Base-by-base conservation (phyloP, 768 basidiomycete genomes). In the Tulasnella sp. region DNA sequence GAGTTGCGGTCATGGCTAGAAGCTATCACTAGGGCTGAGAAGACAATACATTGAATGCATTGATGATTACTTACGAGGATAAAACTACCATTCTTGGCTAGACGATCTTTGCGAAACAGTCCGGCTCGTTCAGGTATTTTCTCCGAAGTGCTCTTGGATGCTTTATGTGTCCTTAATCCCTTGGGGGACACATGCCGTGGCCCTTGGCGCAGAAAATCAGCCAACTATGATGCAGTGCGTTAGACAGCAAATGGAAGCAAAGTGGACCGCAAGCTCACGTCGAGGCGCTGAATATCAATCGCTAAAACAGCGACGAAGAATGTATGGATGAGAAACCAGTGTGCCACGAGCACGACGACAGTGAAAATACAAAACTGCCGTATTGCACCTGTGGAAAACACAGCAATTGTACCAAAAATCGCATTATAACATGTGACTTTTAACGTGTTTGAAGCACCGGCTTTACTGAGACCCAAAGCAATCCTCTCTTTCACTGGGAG, bases 321-420 rank as follows among this genome's bases (percentile, higher is more conserved):
- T 0, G 90, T 95, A 61, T 95, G 88, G 13, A 93, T 83, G 54
- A 98, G 73, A 68, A 92, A 93, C 90, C 90, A 98, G 63, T 98
- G 92, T 13, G 90, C 91, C 27, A 96, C 83, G 19, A 96, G 73
- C 9, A 96, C 89, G 20, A 96, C 89, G 37, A 90, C 81, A 0
- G 90, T 89, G 62, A 98, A 96, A 3, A 79, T 73, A 64, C 91
- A 93, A 61, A 96, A 93, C 59, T 96, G 89, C 33, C 85, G 77
- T 31, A 92, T 86, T 1, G 87, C 83, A 37, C 87, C 83, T 13
- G 72, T 74, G 37, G 83, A 75, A 59, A 85, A 77, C 39, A 80
- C 68, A 13, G 83, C 82, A 42, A 90, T 79, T 55, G 81, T 63
- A 3, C 83, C 81, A 4, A 93, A 75, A 46, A 92, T 78, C 27